phyloP scores from a whole-genome alignment of 202 grass and related monocot genomes.

The Setaria viridis region DNA sequence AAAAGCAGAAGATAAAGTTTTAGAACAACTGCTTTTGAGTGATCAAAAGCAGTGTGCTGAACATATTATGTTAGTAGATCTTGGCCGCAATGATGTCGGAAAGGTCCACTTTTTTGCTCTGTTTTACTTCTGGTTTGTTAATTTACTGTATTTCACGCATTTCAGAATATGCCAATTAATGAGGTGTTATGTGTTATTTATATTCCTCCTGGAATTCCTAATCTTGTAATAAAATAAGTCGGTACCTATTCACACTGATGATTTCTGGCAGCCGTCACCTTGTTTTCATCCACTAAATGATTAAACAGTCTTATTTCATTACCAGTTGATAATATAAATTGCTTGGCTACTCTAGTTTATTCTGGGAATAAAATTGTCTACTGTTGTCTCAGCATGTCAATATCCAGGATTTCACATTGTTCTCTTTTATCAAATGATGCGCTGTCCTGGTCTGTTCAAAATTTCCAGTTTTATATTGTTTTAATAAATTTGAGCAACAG shows the following conservation, averaged over 20 bases:
- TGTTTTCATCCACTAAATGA: neutral
- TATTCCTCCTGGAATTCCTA: constrained; percentile 12
- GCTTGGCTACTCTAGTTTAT: constrained; percentile 12
- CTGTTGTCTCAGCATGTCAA: neutral
- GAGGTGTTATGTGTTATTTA: neutral
- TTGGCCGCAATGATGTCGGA: constrained; percentile 97
- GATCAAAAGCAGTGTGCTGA: constrained; percentile 93
- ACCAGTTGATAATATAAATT: neutral
- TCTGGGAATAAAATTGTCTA: neutral
- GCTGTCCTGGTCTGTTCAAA: neutral
- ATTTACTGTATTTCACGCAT: neutral
- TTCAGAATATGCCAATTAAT: constrained; percentile 32
- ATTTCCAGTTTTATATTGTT: neutral
- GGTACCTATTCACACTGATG: neutral
- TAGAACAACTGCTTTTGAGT: constrained; percentile 77
- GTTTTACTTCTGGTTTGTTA: neutral
- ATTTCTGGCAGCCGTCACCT: neutral
- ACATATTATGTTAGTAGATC: constrained; percentile 96
- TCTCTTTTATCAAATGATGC: neutral
- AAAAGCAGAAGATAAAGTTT: constrained; percentile 64
- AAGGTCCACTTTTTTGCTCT: constrained; percentile 54
- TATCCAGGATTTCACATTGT: neutral
- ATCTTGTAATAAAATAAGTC: neutral
- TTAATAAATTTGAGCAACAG: neutral
- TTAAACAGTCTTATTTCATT: neutral